Evolutionary conservation across 2,329 filamentous ascomycete species (phyloP), one percentile per base, ranked within the genome.

Genomic region (Phialophora chinensis): DNA sequence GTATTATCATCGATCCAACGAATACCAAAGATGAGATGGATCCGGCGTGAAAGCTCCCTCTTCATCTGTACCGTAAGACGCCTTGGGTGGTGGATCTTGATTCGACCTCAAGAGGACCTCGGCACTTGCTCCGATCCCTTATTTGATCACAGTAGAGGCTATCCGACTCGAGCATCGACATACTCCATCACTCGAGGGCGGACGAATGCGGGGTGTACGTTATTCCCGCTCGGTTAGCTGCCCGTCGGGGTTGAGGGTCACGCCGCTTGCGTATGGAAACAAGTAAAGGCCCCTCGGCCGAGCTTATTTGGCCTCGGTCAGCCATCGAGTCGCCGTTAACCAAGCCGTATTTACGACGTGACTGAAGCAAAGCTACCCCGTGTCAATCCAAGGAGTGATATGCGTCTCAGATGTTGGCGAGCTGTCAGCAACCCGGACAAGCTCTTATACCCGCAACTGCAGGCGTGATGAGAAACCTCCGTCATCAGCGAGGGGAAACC

Each of bases 81-180:
- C 17, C 17, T 44, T 8, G 17, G 5, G 17, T 44, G 38, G 38
- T 44, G 38, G 49, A 52, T 20, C 14, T 14, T 23, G 49, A 20
- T 11, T 52, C 14, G 20, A 25, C 47, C 38, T 31, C 44, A n/a
- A 8, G 38, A n/a, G 17, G 57, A 60, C 57, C 57, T 60, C 57
- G 57, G 57, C 57, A 50, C 31, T 60, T 33, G 44, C 14, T 59
- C 20, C 11, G 14, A 17, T 25, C 23, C 10, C 49, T 14, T 25
- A 27, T 27, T 52, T 52, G 49, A 29, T 27, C 7, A 52, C 47
- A 8, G 38, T 42, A 17, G 38, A 42, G 17, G 38, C 38, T 17
- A n/a, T 42, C 14, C n/a, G 38, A 44, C 35, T 42, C 35, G 12
- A 42, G 3, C 2, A 5, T 52, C 47, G 47, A 52, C 49, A 7